Conservation (phyloP, 2,329 filamentous ascomycete species). For the Exophiala mesophila region DNA sequence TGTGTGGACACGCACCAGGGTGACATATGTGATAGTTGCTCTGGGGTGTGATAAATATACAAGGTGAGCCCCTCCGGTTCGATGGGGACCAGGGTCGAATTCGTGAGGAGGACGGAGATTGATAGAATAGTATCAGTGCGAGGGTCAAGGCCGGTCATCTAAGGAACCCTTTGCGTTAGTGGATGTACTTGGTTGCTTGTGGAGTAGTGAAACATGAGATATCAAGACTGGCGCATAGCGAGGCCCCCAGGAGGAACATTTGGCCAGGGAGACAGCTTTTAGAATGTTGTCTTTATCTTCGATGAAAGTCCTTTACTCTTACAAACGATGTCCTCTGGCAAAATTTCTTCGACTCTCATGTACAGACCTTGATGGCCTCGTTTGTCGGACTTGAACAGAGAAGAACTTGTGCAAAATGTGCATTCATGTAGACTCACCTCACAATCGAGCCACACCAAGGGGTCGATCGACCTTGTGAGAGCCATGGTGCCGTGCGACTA, state of each 20-base stretch:
- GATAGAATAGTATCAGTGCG: constrained; percentile 81
- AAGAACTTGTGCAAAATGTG: not conserved
- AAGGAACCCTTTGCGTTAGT: too few relatives aligned
- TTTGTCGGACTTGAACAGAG: too few relatives aligned
- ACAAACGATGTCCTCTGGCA: too few relatives aligned
- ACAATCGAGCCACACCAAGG: constrained; percentile 83
- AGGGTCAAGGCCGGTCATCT: constrained; percentile 89
- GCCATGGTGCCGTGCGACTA: constrained; percentile 39
- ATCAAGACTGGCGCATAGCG: too few relatives aligned
- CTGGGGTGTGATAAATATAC: constrained; percentile 67
- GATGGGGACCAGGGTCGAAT: constrained; percentile 68
- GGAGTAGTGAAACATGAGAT: too few relatives aligned
- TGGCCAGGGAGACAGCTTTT: too few relatives aligned
- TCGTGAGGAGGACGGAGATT: constrained; percentile 87
- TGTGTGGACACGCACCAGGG: constrained; percentile 86
- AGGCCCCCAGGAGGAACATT: too few relatives aligned
- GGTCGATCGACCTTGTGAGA: constrained; percentile 52
- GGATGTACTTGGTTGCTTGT: too few relatives aligned
- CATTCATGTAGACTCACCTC: constrained; percentile 44
- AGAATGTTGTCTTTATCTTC: too few relatives aligned
- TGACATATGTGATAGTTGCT: constrained; percentile 72
- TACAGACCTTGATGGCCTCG: too few relatives aligned
- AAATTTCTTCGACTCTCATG: too few relatives aligned
- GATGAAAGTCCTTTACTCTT: too few relatives aligned
- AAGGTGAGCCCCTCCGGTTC: constrained; percentile 74